A percentile compares a stretch with the other conserved stretches of the same genome.
Evolutionary conservation across 345 rosid species (phyloP).

Genomic region (Citrus sinensis): DVS_A1.0 CM039165.1:35681501-35682000

Average conservation of each 20-base stretch:
- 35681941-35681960: conserved; percentile 23
- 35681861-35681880: conserved; percentile 71
- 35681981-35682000: conserved; percentile 32
- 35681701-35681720: not conserved
- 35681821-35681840: conserved; percentile 74
- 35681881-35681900: conserved; percentile 84
- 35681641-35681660: not conserved
- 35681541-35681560: not conserved
- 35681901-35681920: conserved; percentile 55
- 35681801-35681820: conserved; percentile 58
- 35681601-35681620: conserved; percentile 10
- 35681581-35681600: conserved; percentile 16
- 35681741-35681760: not conserved
- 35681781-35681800: conserved; percentile 71
- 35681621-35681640: not conserved
- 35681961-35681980: not conserved
- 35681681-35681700: too few species aligned
- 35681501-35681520: not conserved
- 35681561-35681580: not conserved
- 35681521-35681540: not conserved
- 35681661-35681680: not conserved
- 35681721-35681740: not conserved
- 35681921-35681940: conserved; percentile 8
- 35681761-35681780: conserved; percentile 56
- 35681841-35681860: conserved; percentile 87